phyloP scores from a whole-genome alignment of 805 yeast species.

The Lipomyces yamadae region DNA sequence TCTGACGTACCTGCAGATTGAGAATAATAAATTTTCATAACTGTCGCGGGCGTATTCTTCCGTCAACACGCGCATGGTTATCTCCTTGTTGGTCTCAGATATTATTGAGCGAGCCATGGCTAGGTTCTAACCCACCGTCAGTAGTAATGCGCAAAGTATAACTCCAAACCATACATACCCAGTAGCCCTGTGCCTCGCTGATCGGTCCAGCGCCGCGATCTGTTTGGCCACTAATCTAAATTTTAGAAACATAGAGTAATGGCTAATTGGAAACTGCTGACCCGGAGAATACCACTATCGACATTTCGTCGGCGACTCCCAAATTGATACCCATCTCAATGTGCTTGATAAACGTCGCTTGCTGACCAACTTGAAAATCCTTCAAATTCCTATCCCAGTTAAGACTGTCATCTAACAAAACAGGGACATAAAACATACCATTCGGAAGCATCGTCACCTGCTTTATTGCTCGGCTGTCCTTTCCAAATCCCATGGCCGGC shows the following conservation, averaged over 20 bases:
- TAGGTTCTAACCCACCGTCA: constrained; percentile 14
- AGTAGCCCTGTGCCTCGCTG: constrained; percentile 54
- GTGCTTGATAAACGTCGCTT: constrained; percentile 67
- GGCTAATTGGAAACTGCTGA: background rate
- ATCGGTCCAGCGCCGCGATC: constrained; percentile 58
- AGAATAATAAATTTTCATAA: constrained; percentile 72
- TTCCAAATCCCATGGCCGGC: constrained; percentile 73
- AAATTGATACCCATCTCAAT: constrained; percentile 53
- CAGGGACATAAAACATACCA: constrained; percentile 52
- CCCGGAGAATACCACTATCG: constrained; percentile 60
- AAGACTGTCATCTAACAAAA: background rate
- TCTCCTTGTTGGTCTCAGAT: constrained; percentile 24
- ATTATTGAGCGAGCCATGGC: constrained; percentile 17
- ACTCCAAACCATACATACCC: constrained; percentile 56
- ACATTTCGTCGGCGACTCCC: constrained; percentile 44
- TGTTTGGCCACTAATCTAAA: constrained; percentile 61
- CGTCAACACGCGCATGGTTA: constrained; percentile 46
- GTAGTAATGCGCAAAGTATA: constrained; percentile 32
- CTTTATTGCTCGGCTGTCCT: constrained; percentile 43
- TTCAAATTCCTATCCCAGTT: constrained; percentile 49
- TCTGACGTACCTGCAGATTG: constrained; percentile 42
- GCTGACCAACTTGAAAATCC: constrained; percentile 72
- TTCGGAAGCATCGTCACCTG: constrained; percentile 57
- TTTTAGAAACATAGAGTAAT: background rate
- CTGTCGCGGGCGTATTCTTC: constrained; percentile 83